Evolutionary conservation across 2,329 filamentous ascomycete genomes (phyloP), one percentile per base, ranked within the genome.

Genomic region (Pezicula radicicola): DNA sequence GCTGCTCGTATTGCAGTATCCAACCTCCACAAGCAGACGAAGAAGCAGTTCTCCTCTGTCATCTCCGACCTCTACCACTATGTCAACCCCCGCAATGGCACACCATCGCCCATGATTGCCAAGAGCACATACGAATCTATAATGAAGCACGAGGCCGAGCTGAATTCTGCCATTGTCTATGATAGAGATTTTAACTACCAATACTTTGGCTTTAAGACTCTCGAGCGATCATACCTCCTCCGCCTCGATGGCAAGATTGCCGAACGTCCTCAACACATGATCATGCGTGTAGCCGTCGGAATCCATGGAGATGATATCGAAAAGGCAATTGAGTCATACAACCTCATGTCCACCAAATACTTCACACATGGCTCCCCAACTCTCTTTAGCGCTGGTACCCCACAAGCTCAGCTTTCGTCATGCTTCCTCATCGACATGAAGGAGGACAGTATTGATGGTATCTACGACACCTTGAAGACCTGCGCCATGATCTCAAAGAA

Each of bases 401-500:
- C 94, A 42, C 87, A 94, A 66, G 87, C 91, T 42, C 94, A 99
- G 75, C 80, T 99, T 63, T 95, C 94, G 3, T 99, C 94, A 15
- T 99, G 94, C 80, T 99, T 99, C 85, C 81, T 99, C 50, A 91
- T 99, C 61, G 94, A 97, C 73, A 97, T 99, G 88, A 99, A 97
- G 80, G 92, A 96, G 48, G 94, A 99, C 76, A 97, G 92, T 73
- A 99, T 99, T 68, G 94, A 99, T 62, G 94, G 94, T 63, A 99
- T 99, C 70, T 99, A 99, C 68, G 94, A 99, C 69, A 99, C 94
- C 16, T 83, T 99, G 63, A 99, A 99, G 85, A 97, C 91, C 1
- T 99, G 94, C 75, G 94, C 94, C 62, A 93, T 99, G 91, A 99
- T 99, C 74, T 99, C 94, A 68, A 99, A 99, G 84, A 97, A 94